phyloP scores from a whole-genome alignment of 2,329 filamentous ascomycete genomes.

The Stagonosporopsis cucurbitacearum region DNA sequence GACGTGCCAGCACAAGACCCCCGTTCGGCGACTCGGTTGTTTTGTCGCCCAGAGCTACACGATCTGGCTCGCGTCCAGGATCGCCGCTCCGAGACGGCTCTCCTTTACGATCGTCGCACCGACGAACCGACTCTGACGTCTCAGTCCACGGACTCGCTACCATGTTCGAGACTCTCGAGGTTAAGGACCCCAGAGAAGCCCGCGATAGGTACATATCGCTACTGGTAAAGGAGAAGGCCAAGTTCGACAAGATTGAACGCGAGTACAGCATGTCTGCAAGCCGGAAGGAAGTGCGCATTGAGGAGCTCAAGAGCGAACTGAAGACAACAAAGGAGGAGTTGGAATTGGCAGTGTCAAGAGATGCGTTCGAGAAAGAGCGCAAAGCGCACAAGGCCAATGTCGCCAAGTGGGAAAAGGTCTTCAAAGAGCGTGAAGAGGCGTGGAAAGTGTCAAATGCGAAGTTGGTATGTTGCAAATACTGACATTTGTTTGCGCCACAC shows the following conservation, averaged over 20 bases:
- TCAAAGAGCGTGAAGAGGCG: conserved; percentile 40
- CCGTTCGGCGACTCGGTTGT: conserved; percentile 37
- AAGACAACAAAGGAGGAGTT: conserved; percentile 30
- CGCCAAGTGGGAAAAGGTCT: conserved; percentile 42
- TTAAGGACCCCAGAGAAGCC: conserved; percentile 56
- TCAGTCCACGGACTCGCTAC: conserved; percentile 61
- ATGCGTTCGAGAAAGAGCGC: conserved; percentile 38
- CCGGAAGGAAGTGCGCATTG: conserved; percentile 40
- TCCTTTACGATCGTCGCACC: conserved; percentile 34
- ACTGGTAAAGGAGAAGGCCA: conserved; percentile 52
- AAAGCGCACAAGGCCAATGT: conserved; percentile 41
- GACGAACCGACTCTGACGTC: conserved; percentile 47
- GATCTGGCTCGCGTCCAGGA: conserved; percentile 23
- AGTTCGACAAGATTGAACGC: conserved; percentile 57
- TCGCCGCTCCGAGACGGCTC: conserved; percentile 51
- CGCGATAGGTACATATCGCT: conserved; percentile 53
- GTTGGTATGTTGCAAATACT: conserved; percentile 27
- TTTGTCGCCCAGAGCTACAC: conserved; percentile 32
- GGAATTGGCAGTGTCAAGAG: conserved; percentile 34
- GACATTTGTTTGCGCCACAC: background rate
- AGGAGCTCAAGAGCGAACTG: conserved; percentile 40
- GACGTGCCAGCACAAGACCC: conserved; percentile 59
- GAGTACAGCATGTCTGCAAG: conserved; percentile 68
- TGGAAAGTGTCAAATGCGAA: conserved; percentile 36
- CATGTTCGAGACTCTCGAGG: conserved; percentile 73